Conservation (phyloP, 2,329 filamentous ascomycete genomes). For the Herpotrichia juniperi region DNA sequence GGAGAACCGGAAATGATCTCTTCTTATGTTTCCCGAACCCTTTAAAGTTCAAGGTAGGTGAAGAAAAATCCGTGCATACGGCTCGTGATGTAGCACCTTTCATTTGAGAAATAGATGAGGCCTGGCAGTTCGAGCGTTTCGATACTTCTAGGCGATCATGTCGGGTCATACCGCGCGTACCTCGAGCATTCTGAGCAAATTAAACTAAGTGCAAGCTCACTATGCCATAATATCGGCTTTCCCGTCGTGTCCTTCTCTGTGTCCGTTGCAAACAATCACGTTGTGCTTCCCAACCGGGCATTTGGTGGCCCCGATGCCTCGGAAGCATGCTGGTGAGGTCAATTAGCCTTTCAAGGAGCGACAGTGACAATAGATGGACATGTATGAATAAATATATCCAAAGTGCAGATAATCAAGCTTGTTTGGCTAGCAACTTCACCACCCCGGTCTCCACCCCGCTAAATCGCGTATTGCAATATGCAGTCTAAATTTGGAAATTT, state of each 20-base stretch:
- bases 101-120: slow-evolving; percentile 41
- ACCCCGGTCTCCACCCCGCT: slow-evolving; percentile 29
- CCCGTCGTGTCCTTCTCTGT: slow-evolving; percentile 14
- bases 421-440: slow-evolving; percentile 20
- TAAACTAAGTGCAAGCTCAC: slow-evolving; percentile 7
- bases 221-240: slow-evolving; percentile 9
- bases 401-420: slow-evolving; percentile 29
- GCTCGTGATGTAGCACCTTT: slow-evolving; percentile 27
- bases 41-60: slow-evolving; percentile 5
- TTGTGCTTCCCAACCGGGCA: slow-evolving; percentile 18
- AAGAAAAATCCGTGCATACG: slow-evolving; percentile 12
- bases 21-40: slow-evolving; percentile 37
- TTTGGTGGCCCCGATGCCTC: slow-evolving; percentile 24
- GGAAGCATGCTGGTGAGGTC: slow-evolving; percentile 16
- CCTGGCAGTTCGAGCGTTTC: slow-evolving; percentile 19
- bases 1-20: slow-evolving; percentile 12
- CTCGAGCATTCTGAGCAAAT: slow-evolving; percentile 11
- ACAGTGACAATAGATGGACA: slow-evolving; percentile 22
- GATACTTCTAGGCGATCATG: slow-evolving; percentile 16
- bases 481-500: slow-evolving; percentile 27
- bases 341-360: slow-evolving; percentile 25
- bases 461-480: slow-evolving; percentile 33
- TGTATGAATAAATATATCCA: slow-evolving; percentile 32
- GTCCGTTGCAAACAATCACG: slow-evolving; percentile 23
- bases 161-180: slow-evolving; percentile 23